A percentile compares a stretch with the other conserved stretches of the same genome.
phyloP scores from a whole-genome alignment of 2,329 filamentous ascomycete species.

The Diaporthe australafricana region DNA sequence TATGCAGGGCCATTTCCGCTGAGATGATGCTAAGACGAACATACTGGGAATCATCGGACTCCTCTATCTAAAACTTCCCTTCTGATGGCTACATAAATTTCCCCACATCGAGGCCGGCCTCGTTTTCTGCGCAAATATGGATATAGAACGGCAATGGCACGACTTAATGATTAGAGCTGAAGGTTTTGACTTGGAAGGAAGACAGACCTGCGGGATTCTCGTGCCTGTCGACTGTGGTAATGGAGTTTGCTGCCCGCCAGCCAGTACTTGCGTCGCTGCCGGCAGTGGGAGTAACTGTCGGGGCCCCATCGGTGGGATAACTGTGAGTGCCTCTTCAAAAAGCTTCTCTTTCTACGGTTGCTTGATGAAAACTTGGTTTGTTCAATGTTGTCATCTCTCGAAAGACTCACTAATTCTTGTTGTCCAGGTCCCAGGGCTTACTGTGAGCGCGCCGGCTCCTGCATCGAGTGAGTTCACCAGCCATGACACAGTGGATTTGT shows the following conservation, averaged over 20 bases:
- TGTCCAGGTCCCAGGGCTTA: conserved; percentile 14
- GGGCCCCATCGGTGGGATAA: conserved; percentile 3
- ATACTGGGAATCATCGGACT: conserved; percentile 9
- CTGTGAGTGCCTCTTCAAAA: background rate
- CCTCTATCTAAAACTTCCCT: conserved; percentile 2
- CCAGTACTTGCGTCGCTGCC: conserved; percentile 7
- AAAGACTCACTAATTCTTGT: background rate
- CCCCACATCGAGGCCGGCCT: conserved; percentile 15
- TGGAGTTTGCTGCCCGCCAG: conserved; percentile 16
- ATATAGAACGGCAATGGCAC: conserved; percentile 3
- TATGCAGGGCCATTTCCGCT: conserved; percentile 14
- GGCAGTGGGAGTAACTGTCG: conserved; percentile 7
- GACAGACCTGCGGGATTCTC: background rate
- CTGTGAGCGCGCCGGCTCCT: conserved; percentile 2
- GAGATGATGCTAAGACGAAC: conserved; percentile 23
- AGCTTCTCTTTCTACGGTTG: no score
- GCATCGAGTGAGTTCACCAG: conserved; percentile 2
- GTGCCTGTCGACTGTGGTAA: conserved; percentile 23
- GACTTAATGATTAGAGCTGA: background rate
- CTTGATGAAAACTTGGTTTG: no score
- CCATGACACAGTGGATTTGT: background rate
- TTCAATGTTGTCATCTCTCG: background rate
- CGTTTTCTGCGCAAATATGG: background rate
- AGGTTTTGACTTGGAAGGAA: background rate
- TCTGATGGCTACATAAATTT: background rate